phyloP scores from a whole-genome alignment of 805 yeast species.

The Kazachstania bromeliacearum region DNA sequence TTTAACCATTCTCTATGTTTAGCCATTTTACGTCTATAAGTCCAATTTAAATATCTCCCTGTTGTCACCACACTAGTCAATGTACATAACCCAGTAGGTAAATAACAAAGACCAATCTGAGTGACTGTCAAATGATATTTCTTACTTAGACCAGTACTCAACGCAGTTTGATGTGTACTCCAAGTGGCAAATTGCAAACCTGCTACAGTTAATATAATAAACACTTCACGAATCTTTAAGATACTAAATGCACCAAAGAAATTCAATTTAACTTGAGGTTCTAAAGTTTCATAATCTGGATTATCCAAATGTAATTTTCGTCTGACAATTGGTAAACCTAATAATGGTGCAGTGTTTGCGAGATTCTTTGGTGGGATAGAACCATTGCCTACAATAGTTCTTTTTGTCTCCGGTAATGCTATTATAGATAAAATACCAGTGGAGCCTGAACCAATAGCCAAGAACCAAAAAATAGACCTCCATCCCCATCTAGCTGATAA shows the following conservation, averaged over 20 bases:
- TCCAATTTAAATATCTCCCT: slow-evolving; percentile 49
- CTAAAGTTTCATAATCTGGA: slow-evolving; percentile 28
- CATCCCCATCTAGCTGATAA: slow-evolving; percentile 44
- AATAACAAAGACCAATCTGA: slow-evolving; percentile 59
- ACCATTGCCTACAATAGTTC: slow-evolving; percentile 69
- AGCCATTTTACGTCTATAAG: slow-evolving; percentile 23
- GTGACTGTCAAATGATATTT: slow-evolving; percentile 43
- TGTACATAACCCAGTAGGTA: slow-evolving; percentile 67
- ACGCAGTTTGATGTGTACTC: slow-evolving; percentile 59
- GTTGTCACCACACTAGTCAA: slow-evolving; percentile 47
- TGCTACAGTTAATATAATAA: slow-evolving; percentile 43
- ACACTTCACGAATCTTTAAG: slow-evolving; percentile 36
- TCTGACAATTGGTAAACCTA: slow-evolving; percentile 21
- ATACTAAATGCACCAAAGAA: slow-evolving; percentile 36
- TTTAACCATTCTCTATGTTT: slow-evolving; percentile 18
- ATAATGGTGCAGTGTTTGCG: slow-evolving; percentile 39
- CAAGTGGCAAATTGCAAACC: slow-evolving; percentile 60
- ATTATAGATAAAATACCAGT: slow-evolving; percentile 30
- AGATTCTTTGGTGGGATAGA: slow-evolving; percentile 41
- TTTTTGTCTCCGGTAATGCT: slow-evolving; percentile 64
- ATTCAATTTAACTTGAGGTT: slow-evolving; percentile 19
- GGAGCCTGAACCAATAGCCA: slow-evolving; percentile 53
- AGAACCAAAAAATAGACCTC: slow-evolving; percentile 73
- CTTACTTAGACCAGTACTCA: slow-evolving; percentile 44
- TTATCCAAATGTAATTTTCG: slow-evolving; percentile 21